These are phyloP conservation scores for Anisogramma anomala DNA, from an alignment of 2,329 filamentous ascomycete species.

Conservation along the genomic window DNA sequence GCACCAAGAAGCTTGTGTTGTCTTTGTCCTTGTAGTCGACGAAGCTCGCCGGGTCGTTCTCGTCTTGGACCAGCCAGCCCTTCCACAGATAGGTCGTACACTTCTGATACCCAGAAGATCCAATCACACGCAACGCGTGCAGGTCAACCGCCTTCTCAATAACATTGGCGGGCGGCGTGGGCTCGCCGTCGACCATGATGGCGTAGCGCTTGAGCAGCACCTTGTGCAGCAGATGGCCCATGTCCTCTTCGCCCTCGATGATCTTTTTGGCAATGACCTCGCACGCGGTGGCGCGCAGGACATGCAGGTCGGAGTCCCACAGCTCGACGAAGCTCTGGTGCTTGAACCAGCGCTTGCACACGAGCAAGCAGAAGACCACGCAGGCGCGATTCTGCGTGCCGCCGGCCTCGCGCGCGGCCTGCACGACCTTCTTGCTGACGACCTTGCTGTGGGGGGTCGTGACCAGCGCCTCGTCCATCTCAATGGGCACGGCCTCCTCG, in stretches of 20 bases:
- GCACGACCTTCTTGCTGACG: conserved; percentile 68
- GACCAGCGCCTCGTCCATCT: conserved; percentile 65
- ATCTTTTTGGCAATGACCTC: conserved; percentile 82
- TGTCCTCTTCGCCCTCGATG: conserved; percentile 77
- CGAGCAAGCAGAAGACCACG: conserved; percentile 72
- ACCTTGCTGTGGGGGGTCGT: conserved; percentile 73
- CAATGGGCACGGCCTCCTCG: conserved; percentile 80
- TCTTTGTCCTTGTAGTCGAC: conserved; percentile 76
- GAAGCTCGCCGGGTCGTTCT: conserved; percentile 80
- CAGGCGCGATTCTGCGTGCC: conserved; percentile 63
- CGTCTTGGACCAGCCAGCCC: conserved; percentile 94
- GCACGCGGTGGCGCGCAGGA: conserved; percentile 68
- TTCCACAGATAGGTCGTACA: conserved; percentile 88
- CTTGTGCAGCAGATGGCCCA: conserved; percentile 65
- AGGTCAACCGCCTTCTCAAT: conserved; percentile 90
- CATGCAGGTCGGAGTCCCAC: conserved; percentile 82
- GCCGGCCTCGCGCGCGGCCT: conserved; percentile 72
- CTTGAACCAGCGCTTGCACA: conserved; percentile 63
- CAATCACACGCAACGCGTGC: conserved; percentile 79
- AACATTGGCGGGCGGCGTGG: conserved; percentile 70
- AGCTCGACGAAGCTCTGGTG: conserved; percentile 70
- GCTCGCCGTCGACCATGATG: conserved; percentile 58
- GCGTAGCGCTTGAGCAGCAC: conserved; percentile 84
- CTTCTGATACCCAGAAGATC: conserved; percentile 89
- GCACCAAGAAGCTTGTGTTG: conserved; percentile 63